Evolutionary conservation across 331 rosid genomes (phyloP).

Genomic region (Arachis monticola): DNA sequence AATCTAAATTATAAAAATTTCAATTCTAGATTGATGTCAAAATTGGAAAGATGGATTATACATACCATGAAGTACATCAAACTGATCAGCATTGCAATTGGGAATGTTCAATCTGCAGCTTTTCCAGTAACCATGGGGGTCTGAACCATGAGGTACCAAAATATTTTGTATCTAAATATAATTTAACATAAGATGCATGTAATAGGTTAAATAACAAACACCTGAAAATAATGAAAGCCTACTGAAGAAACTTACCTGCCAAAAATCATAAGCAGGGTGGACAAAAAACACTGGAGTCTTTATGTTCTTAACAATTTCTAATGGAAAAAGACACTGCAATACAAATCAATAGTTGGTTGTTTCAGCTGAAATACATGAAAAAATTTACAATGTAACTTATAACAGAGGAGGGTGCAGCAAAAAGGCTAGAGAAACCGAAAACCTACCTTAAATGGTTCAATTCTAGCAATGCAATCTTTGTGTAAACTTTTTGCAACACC

Average conservation of each 20-base stretch:
- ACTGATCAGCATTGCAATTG: slow-evolving; percentile 61
- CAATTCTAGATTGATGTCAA: slow-evolving; percentile 13
- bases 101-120: slow-evolving; percentile 69
- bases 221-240: slow-evolving; percentile 34
- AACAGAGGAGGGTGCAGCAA: slow-evolving; percentile 8
- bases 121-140: slow-evolving; percentile 70
- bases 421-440: slow-evolving; percentile 38
- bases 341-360: slow-evolving; percentile 38
- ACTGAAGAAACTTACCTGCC: slow-evolving; percentile 72
- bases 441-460: slow-evolving; percentile 75
- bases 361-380: slow-evolving; percentile 28
- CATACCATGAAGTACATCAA: slow-evolving; percentile 69
- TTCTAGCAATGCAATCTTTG: slow-evolving; percentile 65
- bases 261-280: slow-evolving; percentile 89
- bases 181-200: slow-evolving; percentile 36
- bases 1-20: neutral
- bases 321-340: slow-evolving; percentile 88
- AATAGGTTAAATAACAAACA: slow-evolving; percentile 19
- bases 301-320: slow-evolving; percentile 62
- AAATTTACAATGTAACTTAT: neutral
- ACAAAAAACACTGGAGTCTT: slow-evolving; percentile 85
- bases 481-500: slow-evolving; percentile 71
- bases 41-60: slow-evolving; percentile 22
- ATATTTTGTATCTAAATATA: slow-evolving; percentile 78
- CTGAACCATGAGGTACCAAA: slow-evolving; percentile 76